A percentile compares a stretch with the other conserved stretches of the same genome.
Conservation (phyloP, 257 asterid genomes). For the Hygrophila difformis region DNA sequence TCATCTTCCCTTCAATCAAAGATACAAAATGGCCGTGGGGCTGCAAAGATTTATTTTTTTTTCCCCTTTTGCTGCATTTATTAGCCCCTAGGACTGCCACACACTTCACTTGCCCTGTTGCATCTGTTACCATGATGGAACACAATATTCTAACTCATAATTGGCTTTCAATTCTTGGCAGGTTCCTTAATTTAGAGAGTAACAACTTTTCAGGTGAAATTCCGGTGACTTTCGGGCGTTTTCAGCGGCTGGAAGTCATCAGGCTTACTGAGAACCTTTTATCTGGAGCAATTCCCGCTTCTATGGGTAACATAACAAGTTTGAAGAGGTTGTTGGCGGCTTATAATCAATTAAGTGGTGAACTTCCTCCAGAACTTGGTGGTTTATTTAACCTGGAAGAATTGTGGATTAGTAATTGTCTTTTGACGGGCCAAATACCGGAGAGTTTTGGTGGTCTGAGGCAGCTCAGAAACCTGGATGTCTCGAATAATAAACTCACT, state of each 20-base stretch:
- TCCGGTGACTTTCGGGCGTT: conserved; percentile 55
- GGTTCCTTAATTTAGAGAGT: conserved; percentile 45
- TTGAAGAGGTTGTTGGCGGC: conserved; percentile 40
- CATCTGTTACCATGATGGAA: background rate
- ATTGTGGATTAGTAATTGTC: conserved; percentile 46
- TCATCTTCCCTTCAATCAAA: too few relatives aligned
- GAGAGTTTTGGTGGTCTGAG: conserved; percentile 34
- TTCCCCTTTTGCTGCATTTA: too few relatives aligned
- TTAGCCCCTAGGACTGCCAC: too few relatives aligned
- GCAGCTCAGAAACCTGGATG: conserved; percentile 52
- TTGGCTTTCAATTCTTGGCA: conserved; percentile 15
- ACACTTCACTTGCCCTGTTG: too few relatives aligned
- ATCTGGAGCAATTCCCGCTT: conserved; percentile 42
- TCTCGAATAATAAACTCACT: conserved; percentile 37
- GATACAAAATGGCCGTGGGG: too few relatives aligned
- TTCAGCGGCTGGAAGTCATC: conserved; percentile 49
- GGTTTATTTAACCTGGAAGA: conserved; percentile 46
- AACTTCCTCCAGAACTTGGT: conserved; percentile 55
- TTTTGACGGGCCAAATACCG: conserved; percentile 52
- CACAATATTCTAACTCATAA: background rate
- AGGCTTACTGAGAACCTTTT: conserved; percentile 40
- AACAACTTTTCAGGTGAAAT: conserved; percentile 53
- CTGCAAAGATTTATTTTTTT: background rate
- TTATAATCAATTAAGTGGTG: conserved; percentile 44
- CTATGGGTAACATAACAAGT: conserved; percentile 53